Conservation (phyloP, 2,329 filamentous ascomycete species). For the Penicillium sp. region DNA sequence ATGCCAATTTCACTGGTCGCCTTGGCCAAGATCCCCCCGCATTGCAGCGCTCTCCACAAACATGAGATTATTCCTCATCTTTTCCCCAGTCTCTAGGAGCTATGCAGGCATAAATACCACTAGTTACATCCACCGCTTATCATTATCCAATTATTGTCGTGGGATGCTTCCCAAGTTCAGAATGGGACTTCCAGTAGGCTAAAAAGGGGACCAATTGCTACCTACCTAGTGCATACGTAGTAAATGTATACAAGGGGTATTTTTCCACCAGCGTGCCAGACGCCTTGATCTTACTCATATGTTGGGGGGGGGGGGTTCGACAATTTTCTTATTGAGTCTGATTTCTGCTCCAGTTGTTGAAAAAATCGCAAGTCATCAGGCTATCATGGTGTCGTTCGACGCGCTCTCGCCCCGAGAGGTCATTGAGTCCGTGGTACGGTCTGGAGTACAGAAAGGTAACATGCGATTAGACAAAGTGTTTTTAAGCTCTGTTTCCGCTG, state of each 20-base stretch:
- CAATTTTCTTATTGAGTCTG: not conserved
- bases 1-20: conserved; percentile 6
- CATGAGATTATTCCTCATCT: not conserved
- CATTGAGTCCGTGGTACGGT: conserved; percentile 51
- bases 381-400: conserved; percentile 28
- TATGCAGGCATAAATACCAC: not conserved
- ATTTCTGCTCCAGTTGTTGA: not conserved
- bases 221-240: no score
- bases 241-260: no score
- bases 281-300: no score
- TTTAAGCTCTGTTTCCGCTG: conserved; percentile 53
- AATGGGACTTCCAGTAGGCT: no score
- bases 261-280: no score
- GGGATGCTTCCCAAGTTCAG: not conserved
- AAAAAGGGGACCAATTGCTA: no score
- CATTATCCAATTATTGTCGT: not conserved
- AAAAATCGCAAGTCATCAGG: not conserved
- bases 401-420: conserved; percentile 52
- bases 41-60: not conserved
- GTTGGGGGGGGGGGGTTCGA: no score
- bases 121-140: not conserved
- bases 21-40: not conserved
- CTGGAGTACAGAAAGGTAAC: conserved; percentile 54
- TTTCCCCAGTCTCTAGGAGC: not conserved
- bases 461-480: conserved; percentile 57